These are phyloP conservation scores for Neopestalotiopsis sp. DNA, from an alignment of 2,329 filamentous ascomycete species.

Conservation along the genomic window DNA sequence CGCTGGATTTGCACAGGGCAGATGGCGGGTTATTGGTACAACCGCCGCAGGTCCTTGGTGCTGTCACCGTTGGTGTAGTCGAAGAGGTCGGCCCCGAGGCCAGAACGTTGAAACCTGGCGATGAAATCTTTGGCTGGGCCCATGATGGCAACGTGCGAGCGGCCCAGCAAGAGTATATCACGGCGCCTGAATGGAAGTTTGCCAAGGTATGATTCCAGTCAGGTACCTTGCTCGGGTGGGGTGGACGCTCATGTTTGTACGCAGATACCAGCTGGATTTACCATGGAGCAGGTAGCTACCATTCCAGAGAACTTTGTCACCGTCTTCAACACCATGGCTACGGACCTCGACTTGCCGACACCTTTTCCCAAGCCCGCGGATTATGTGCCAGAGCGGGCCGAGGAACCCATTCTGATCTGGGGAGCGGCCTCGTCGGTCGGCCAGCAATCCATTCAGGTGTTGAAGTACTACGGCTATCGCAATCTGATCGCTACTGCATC, in stretches of 20 bases:
- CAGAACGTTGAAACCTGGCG: conserved; percentile 54
- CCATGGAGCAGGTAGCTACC: conserved; percentile 40
- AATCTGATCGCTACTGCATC: conserved; percentile 56
- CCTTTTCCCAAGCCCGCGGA: conserved; percentile 60
- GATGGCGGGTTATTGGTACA: conserved; percentile 62
- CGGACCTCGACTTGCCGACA: conserved; percentile 57
- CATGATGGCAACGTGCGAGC: conserved; percentile 53
- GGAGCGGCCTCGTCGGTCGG: conserved; percentile 60
- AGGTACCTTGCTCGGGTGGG: no score
- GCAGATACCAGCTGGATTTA: conserved; percentile 28
- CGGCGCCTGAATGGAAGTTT: conserved; percentile 54
- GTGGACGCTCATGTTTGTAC: background rate
- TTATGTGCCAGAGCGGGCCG: conserved; percentile 42
- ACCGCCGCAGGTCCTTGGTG: conserved; percentile 56
- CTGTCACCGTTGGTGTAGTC: conserved; percentile 57
- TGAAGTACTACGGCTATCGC: conserved; percentile 57
- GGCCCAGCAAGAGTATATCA: conserved; percentile 61
- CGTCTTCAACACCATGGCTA: conserved; percentile 59
- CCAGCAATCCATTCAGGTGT: conserved; percentile 54
- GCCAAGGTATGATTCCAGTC: conserved; percentile 40
- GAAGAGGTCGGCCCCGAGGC: conserved; percentile 53
- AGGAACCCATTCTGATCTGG: conserved; percentile 54
- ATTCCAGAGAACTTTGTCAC: conserved; percentile 65
- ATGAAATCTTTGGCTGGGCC: conserved; percentile 62
- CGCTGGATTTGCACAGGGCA: conserved; percentile 66